Conservation (phyloP, 345 rosid genomes). For the Sapria himalayana region DNA sequence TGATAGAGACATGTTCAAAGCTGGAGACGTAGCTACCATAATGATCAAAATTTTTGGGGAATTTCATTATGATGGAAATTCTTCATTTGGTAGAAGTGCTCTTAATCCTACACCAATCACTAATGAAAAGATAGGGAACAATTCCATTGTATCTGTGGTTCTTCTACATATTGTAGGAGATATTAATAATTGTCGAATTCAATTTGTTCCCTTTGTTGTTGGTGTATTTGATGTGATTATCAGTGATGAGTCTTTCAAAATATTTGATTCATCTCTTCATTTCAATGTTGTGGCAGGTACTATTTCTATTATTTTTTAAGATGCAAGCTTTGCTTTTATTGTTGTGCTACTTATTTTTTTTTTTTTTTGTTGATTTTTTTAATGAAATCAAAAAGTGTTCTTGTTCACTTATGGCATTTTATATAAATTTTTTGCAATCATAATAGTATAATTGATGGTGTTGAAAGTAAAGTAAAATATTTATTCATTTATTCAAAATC, state of each 20-base stretch:
- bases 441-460: too few species aligned
- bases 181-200: conserved; percentile 29
- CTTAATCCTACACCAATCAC: conserved; percentile 41
- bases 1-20: conserved; percentile 31
- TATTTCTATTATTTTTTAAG: neutral
- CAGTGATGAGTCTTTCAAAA: conserved; percentile 32
- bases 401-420: too few species aligned
- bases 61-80: conserved; percentile 19
- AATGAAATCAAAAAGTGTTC: too few species aligned
- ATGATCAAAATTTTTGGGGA: conserved; percentile 31
- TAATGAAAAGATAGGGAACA: conserved; percentile 54
- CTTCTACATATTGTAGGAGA: conserved; percentile 17
- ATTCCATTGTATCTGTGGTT: conserved; percentile 47
- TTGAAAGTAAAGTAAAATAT: too few species aligned
- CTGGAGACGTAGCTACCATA: conserved; percentile 40
- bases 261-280: conserved; percentile 70
- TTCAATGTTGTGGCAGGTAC: conserved; percentile 48
- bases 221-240: conserved; percentile 44
- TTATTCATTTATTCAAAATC: too few species aligned
- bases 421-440: too few species aligned
- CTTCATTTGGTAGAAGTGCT: conserved; percentile 19
- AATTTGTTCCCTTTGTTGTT: conserved; percentile 34
- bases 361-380: too few species aligned
- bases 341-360: too few species aligned
- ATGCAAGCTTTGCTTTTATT: too few species aligned